phyloP scores from a whole-genome alignment of 805 yeast species.

The Metschnikowia amazonensis region DNA sequence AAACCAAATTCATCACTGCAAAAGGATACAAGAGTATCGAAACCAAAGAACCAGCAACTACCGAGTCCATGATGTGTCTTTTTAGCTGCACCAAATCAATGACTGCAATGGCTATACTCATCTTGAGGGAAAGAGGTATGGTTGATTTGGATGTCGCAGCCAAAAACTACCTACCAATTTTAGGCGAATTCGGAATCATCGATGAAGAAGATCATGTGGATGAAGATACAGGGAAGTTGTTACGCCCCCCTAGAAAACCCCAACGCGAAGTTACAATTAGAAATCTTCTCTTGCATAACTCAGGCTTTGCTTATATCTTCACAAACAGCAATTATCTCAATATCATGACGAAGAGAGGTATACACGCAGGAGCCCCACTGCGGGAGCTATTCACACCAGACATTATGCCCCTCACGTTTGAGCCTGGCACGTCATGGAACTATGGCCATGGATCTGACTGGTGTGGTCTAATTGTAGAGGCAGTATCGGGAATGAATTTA shows the following conservation, averaged over 20 bases:
- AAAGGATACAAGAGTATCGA: constrained; percentile 14
- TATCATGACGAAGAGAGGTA: constrained; percentile 20
- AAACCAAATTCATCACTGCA: constrained; percentile 10
- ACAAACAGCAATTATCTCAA: constrained; percentile 26
- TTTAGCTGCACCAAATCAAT: constrained; percentile 20
- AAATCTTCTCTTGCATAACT: constrained; percentile 17
- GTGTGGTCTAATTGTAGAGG: constrained; percentile 36
- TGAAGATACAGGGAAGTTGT: constrained; percentile 14
- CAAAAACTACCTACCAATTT: constrained; percentile 28
- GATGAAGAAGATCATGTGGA: constrained; percentile 14
- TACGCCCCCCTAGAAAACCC: constrained; percentile 8
- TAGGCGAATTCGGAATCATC: constrained; percentile 21
- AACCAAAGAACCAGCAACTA: constrained; percentile 8
- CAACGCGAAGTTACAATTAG: constrained; percentile 15
- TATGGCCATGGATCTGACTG: constrained; percentile 40
- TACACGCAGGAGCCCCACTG: constrained; percentile 22
- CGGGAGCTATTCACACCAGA: constrained; percentile 23
- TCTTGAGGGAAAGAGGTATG: constrained; percentile 30
- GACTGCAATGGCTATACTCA: constrained; percentile 33
- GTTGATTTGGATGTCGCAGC: constrained; percentile 35
- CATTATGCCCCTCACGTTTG: constrained; percentile 24
- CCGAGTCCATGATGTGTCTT: constrained; percentile 12
- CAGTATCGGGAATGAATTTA: constrained; percentile 29
- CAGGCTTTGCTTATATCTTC: constrained; percentile 35
- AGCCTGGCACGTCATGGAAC: constrained; percentile 37